A percentile compares a stretch with the other conserved stretches of the same genome.
phyloP scores from a whole-genome alignment of 2,329 filamentous ascomycete species.

The Aspergillus novoparasiticus region DNA sequence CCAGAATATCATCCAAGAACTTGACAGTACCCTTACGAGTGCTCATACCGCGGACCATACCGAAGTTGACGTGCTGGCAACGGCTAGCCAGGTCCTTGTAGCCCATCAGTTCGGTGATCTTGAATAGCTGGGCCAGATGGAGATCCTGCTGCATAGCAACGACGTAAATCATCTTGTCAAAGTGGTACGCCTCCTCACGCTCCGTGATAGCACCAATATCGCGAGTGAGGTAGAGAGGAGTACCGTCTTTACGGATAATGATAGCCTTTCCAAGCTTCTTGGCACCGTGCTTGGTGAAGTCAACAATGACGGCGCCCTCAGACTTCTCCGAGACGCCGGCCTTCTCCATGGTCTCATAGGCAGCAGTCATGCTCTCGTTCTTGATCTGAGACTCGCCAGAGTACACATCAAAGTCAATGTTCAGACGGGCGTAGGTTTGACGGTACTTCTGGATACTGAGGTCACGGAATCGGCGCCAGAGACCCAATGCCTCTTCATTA shows the following conservation, averaged over 20 bases:
- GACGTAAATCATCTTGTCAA: slow-evolving; percentile 71
- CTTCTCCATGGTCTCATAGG: slow-evolving; percentile 61
- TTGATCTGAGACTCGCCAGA: slow-evolving; percentile 70
- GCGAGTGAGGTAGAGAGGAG: slow-evolving; percentile 68
- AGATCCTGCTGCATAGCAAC: slow-evolving; percentile 67
- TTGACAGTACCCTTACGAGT: slow-evolving; percentile 72
- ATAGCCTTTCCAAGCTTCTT: slow-evolving; percentile 71
- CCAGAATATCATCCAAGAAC: slow-evolving; percentile 72
- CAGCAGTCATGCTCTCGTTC: slow-evolving; percentile 62
- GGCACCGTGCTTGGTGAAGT: slow-evolving; percentile 67
- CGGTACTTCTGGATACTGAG: slow-evolving; percentile 67
- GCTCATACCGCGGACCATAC: slow-evolving; percentile 67
- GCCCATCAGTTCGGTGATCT: slow-evolving; percentile 65
- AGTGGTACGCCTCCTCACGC: slow-evolving; percentile 62
- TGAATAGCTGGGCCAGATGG: slow-evolving; percentile 66
- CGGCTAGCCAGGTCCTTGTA: slow-evolving; percentile 60
- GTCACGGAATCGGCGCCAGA: slow-evolving; percentile 67
- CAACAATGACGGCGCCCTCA: slow-evolving; percentile 68
- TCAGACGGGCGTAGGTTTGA: slow-evolving; percentile 64
- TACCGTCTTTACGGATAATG: slow-evolving; percentile 68
- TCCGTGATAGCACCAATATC: slow-evolving; percentile 69
- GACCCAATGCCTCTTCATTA: slow-evolving; percentile 58
- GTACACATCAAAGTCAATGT: slow-evolving; percentile 68
- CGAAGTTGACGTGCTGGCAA: slow-evolving; percentile 67
- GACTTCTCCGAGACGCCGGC: slow-evolving; percentile 64